Evolutionary conservation across 495 filamentous ascomycete genomes (phyloP).

Genomic region (Friedmanniomyces simplex): DNA sequence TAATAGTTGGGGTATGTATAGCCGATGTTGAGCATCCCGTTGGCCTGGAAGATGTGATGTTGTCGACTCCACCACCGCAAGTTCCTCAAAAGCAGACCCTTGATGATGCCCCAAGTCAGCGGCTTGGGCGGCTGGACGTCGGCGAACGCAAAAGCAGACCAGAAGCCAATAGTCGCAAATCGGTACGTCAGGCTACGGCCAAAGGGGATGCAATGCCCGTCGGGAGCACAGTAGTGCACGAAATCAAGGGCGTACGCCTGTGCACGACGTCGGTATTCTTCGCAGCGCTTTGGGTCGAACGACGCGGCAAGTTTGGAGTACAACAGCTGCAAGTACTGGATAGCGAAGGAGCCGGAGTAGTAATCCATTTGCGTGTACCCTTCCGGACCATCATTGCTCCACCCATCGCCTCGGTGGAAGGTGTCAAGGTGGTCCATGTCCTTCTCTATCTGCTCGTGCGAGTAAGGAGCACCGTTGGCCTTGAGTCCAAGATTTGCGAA

Average conservation of each 20-base stretch:
- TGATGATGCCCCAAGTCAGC: conserved; percentile 66
- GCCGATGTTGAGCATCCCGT: conserved; percentile 64
- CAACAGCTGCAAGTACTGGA: conserved; percentile 65
- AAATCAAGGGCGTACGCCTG: conserved; percentile 56
- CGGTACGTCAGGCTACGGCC: conserved; percentile 67
- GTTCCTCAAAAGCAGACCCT: conserved; percentile 62
- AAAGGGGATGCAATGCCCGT: conserved; percentile 61
- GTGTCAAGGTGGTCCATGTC: conserved; percentile 70
- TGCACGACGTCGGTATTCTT: conserved; percentile 58
- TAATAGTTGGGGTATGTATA: conserved; percentile 75
- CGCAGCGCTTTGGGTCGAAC: conserved; percentile 55
- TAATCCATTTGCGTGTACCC: conserved; percentile 74
- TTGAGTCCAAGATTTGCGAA: conserved; percentile 71
- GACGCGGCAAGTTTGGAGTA: conserved; percentile 64
- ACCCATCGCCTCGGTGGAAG: conserved; percentile 68
- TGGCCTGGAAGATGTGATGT: conserved; percentile 58
- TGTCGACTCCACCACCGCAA: conserved; percentile 71
- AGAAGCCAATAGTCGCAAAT: conserved; percentile 74
- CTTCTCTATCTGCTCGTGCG: conserved; percentile 52
- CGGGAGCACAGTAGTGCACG: conserved; percentile 61
- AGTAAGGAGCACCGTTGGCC: conserved; percentile 57
- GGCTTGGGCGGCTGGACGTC: conserved; percentile 60
- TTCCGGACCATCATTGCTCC: conserved; percentile 71
- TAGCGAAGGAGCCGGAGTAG: conserved; percentile 71
- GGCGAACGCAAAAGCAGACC: conserved; percentile 66